Base-by-base conservation (phyloP, 2,329 filamentous ascomycete genomes). In the Aureobasidium mangrovei region DNA sequence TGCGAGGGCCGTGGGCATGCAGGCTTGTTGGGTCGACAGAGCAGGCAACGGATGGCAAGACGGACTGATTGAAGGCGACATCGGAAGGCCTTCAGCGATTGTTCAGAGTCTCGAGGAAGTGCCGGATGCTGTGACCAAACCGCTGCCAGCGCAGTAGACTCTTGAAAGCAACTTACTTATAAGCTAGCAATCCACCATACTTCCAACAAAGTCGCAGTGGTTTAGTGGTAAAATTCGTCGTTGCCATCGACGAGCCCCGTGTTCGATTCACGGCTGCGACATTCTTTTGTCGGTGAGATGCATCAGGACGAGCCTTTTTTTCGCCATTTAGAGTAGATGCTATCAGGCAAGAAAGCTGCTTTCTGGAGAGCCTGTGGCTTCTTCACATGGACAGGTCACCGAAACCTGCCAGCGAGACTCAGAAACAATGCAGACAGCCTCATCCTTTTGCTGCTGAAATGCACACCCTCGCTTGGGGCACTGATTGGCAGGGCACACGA, bases 1-100 rank as follows among this genome's bases (percentile, higher is more conserved):
- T 0, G 82, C 85, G 0, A 75, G 74, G 57, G 73, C 74, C 1
- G 73, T 76, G 4, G 85, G 85, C 0, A 70, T 88, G 69, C 75
- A 77, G 61, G 78, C 81, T 27, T 80, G 76, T 9, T 89, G 83
- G 81, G 77, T 90, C 4, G 83, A 88, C 69, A 72, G 85, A 28
- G 67, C 64, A 10, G 77, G 78, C 0, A 73, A 67, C 7, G 84
- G 84, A 2, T 89, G 85, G 85, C 71, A 76, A 57, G 86, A 90
- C 69, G 70, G 68, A 7, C 68, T 86, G 43, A 76, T 78, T 4
- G 73, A 74, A 5, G 69, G 62, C 3, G 60, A 64, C 33, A 55
- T 61, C 4, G 64, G 72, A 12, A 67, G 66, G 48, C 85, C 84
- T 24, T 80, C 76, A 0, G 65, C 79, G 7, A 70, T 83, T 24